Evolutionary conservation across 345 rosid genomes (phyloP).

Genomic region (Brassica napus): Da-Ae NC_063442.1:13531001-13531500

Average conservation of each 20-base stretch:
- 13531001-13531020: too few species aligned
- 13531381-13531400: background rate
- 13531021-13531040: background rate
- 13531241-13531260: background rate
- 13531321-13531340: background rate
- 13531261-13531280: conserved; percentile 5
- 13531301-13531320: conserved; percentile 2
- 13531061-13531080: background rate
- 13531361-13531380: conserved; percentile 31
- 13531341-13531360: conserved; percentile 30
- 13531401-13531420: background rate
- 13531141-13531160: background rate
- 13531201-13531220: conserved; percentile 12
- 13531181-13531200: background rate
- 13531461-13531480: conserved; percentile 4
- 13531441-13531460: background rate
- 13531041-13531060: conserved; percentile 13
- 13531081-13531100: conserved; percentile 12
- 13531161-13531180: background rate
- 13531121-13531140: background rate
- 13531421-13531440: conserved; percentile 13
- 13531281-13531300: background rate
- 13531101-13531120: background rate
- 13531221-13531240: conserved; percentile 23
- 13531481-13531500: conserved; percentile 19